Evolutionary conservation across 495 filamentous ascomycete species (phyloP), one percentile per base, ranked within the genome.

Genomic region (Penicillium ucsense): DNA sequence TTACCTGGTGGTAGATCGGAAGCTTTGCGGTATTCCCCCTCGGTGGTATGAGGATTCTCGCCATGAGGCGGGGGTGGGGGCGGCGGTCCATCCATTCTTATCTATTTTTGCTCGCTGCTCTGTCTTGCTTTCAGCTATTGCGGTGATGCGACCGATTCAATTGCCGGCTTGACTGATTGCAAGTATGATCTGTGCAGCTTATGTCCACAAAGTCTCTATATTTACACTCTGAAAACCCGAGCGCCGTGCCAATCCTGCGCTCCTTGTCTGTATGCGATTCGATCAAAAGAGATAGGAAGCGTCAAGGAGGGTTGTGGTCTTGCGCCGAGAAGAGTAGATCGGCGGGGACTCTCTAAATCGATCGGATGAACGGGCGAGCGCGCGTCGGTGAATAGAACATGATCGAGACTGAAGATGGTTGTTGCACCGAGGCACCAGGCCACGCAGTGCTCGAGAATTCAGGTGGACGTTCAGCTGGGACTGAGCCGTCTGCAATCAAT

Each of bases 1-100:
- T 89, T 89, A 31, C 89, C 88, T 0, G 80, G 67, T 0, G 88
- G 89, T 3, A 94, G 73, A 46, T 81, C 84, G 31, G 70, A 72
- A 30, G 70, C 67, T 55, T 70, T 72, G 53, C 68, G 68, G 44
- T 73, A 73, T 54, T 70, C 67, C 37, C 71, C 71, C 36, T 73
- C 46, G 30, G 63, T 71, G 33, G 65, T 78, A 50, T 82, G 73
- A 43, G 82, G 80, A 43, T 74, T 79, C 41, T 78, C 74, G 64
- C 85, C 84, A 65, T 89, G 85, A 33, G 81, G 80, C 51, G 81
- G 85, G 35, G 77, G 76, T 28, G 76, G 76, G 12, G 75, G 76
- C 9, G 83, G 82, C 47, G 81, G 81, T 41, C 58, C 64, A 46
- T 72, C 68, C 70, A 73, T 73, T 10, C 31, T 38, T 31, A 49